Evolutionary conservation across 371 early-diverging fungal genomes (phyloP), one percentile per base, ranked within the genome.

Genomic region (Circinella umbellata): DNA sequence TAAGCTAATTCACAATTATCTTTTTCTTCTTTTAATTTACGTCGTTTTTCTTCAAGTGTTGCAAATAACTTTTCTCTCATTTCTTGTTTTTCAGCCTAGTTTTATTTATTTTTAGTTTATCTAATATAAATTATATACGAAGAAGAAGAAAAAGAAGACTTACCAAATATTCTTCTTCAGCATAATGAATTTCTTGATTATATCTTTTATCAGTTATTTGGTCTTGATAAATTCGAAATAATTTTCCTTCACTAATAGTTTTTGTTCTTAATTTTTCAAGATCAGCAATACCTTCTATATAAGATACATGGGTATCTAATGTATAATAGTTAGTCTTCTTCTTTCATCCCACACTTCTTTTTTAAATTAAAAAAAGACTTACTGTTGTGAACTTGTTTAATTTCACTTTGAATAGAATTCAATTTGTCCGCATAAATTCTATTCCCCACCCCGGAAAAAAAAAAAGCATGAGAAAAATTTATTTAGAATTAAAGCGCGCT

Each of bases 21-120:
- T 71, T 92, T 91, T 62, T 95, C 96, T 68, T 95, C 96, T 37
- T 88, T 88, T 51, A 94, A 75, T 63, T 91, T 92, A 42, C 89
- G 82, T 67, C 92, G 87, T 69, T 90, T 89, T 46, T 91, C 93
- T 64, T 95, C 95, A 39, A 95, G 77, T 14, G 81, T 87, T 14
- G 80, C 80, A 69, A 93, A 86, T 72, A 95, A 78, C 73, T 89
- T 91, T 49, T 93, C 93, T 60, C 90, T 82, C 51, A 94, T 72
- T 11, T 87, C 88, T 70, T 92, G 91, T 64, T 85, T 89, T 61
- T 92, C 92, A 39, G 73, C 78, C 87, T 87, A 77, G 39, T 68
- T 35, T 53, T 39, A n/a, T n/a, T n/a, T n/a, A n/a, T n/a, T n/a
- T n/a, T n/a, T n/a, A n/a, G n/a, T n/a, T n/a, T n/a, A n/a, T n/a